Evolutionary conservation across 1,284 basidiomycete genomes (phyloP).

Genomic region (Wallemia mellicola): DNA sequence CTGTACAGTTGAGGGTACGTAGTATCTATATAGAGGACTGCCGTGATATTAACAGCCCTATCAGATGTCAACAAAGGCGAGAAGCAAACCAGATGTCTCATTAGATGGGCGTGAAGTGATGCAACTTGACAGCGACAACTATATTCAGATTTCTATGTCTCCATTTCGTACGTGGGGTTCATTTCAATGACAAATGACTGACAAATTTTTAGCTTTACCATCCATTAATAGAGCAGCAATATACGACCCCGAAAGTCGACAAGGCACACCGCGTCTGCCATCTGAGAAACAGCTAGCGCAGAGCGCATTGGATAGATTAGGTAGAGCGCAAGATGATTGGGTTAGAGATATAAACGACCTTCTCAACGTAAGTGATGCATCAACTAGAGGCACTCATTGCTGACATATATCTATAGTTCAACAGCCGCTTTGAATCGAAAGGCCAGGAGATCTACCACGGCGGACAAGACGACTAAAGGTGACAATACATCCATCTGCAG

Average conservation of each 20-base stretch:
- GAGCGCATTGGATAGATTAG: constrained; percentile 18
- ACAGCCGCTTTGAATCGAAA: constrained; percentile 12
- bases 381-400: constrained; percentile 3
- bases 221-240: background rate
- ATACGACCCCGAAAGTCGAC: background rate
- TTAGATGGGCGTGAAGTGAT: constrained; percentile 72
- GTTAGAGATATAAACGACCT: constrained; percentile 61
- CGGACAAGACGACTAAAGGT: background rate
- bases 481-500: too few species aligned
- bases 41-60: background rate
- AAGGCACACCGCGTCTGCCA: background rate
- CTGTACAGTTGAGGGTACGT: constrained; percentile 46
- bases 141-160: constrained; percentile 54
- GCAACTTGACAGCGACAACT: constrained; percentile 49
- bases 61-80: constrained; percentile 54
- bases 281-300: background rate
- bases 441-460: background rate
- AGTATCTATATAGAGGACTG: background rate
- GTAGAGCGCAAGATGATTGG: constrained; percentile 75
- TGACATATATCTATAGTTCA: constrained; percentile 10
- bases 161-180: constrained; percentile 23
- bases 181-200: background rate
- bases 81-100: constrained; percentile 60
- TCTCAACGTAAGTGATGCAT: constrained; percentile 9
- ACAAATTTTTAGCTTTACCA: background rate